A percentile compares a stretch with the other conserved stretches of the same genome.
Evolutionary conservation across 768 basidiomycete genomes (phyloP).

Genomic region (Tubosaeta sp.): DNA sequence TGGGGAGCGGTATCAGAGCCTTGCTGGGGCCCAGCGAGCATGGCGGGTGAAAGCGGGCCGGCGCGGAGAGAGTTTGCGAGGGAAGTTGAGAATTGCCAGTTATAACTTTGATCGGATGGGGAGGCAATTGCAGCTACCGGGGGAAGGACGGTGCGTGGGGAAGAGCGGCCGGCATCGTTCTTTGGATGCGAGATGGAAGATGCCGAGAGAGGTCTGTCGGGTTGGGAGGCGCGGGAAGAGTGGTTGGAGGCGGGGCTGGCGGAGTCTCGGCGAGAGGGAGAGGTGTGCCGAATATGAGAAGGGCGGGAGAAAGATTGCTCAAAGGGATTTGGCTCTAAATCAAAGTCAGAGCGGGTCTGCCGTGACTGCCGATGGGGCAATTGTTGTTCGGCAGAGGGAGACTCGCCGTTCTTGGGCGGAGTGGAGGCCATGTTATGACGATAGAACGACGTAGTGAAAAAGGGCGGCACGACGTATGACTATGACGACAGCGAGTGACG

Average conservation of each 20-base stretch:
- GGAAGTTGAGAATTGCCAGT: slow-evolving; percentile 61
- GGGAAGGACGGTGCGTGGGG: slow-evolving; percentile 74
- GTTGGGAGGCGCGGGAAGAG: slow-evolving; percentile 33
- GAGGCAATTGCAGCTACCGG: slow-evolving; percentile 75
- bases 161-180: slow-evolving; percentile 27
- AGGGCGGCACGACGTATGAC: slow-evolving; percentile 1
- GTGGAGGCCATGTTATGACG: slow-evolving; percentile 22
- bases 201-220: slow-evolving; percentile 32
- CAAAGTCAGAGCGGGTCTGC: slow-evolving; percentile 62
- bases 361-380: slow-evolving; percentile 24
- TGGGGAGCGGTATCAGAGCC: slow-evolving; percentile 35
- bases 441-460: background rate
- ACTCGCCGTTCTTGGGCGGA: slow-evolving; percentile 34
- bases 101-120: slow-evolving; percentile 43
- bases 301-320: slow-evolving; percentile 85
- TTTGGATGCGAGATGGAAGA: slow-evolving; percentile 30
- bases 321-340: slow-evolving; percentile 87
- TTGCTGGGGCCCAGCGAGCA: slow-evolving; percentile 84
- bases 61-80: slow-evolving; percentile 78
- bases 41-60: slow-evolving; percentile 93
- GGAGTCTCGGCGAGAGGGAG: slow-evolving; percentile 31
- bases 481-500: slow-evolving; percentile 29
- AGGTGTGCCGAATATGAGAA: slow-evolving; percentile 47
- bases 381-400: slow-evolving; percentile 19
- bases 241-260: slow-evolving; percentile 33